phyloP scores from a whole-genome alignment of 2,329 filamentous ascomycete genomes.

The Trichoderma oligosporum region DNA sequence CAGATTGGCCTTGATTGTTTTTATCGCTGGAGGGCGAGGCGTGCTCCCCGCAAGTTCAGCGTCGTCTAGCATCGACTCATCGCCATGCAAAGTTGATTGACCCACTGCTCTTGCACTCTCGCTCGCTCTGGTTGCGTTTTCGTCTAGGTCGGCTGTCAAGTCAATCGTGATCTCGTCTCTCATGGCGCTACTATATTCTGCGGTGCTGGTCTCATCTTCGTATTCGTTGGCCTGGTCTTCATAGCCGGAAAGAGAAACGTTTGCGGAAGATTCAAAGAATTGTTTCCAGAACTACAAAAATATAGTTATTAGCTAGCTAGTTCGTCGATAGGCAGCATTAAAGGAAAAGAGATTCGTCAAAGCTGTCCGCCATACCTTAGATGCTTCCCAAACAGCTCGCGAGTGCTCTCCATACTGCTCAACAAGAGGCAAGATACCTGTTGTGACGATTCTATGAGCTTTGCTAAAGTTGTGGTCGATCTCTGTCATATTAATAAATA shows the following conservation, averaged over 20 bases:
- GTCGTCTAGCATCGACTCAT: constrained; percentile 67
- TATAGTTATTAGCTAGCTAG: not conserved
- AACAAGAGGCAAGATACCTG: constrained; percentile 86
- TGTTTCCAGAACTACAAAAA: constrained; percentile 89
- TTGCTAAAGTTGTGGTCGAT: constrained; percentile 98
- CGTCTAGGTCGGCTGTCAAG: constrained; percentile 41
- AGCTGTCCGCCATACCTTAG: constrained; percentile 60
- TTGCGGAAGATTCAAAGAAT: constrained; percentile 98
- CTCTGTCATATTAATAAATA: constrained; percentile 56
- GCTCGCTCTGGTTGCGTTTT: constrained; percentile 38
- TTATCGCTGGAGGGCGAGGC: constrained; percentile 54
- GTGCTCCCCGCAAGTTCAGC: constrained; percentile 63
- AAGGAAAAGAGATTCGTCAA: too few relatives aligned
- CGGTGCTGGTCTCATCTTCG: constrained; percentile 52
- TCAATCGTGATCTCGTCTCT: constrained; percentile 54
- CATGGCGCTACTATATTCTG: constrained; percentile 52
- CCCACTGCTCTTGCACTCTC: constrained; percentile 26
- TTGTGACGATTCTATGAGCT: constrained; percentile 92
- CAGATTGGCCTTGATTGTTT: constrained; percentile 49
- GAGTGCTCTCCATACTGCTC: constrained; percentile 96
- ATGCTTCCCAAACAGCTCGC: constrained; percentile 91
- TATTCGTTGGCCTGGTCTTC: constrained; percentile 67
- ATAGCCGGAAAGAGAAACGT: constrained; percentile 92
- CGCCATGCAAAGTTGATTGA: constrained; percentile 39
- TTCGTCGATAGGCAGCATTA: too few relatives aligned